Percentiles rank a stretch among this genome's conserved stretches.
Conservation (phyloP, 2,329 filamentous ascomycete species). For the Orbilia oligospora region DNA sequence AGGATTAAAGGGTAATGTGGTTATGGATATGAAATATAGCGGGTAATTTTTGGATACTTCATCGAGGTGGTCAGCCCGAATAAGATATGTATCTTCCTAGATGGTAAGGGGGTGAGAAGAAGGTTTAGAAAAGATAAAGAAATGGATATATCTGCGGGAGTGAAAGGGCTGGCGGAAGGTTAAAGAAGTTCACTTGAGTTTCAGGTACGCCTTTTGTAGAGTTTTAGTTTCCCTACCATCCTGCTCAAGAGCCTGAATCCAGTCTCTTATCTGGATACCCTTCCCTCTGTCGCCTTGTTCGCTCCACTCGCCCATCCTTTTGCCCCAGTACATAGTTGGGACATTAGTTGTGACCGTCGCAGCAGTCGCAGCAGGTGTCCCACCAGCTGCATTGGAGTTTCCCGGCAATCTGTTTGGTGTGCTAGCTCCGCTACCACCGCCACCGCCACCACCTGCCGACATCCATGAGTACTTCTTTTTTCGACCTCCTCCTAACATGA, state of each 20-base stretch:
- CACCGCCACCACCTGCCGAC: constrained; percentile 58
- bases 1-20: not conserved
- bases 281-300: constrained; percentile 64
- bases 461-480: constrained; percentile 65
- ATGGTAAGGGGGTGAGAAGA: not conserved
- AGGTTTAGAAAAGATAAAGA: not conserved
- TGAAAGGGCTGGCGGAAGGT: no score
- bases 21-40: not conserved
- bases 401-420: constrained; percentile 43
- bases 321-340: constrained; percentile 62
- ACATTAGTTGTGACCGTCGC: constrained; percentile 43
- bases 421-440: constrained; percentile 58
- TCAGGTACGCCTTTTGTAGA: constrained; percentile 63
- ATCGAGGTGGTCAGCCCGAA: not conserved
- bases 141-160: not conserved
- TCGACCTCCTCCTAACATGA: constrained; percentile 64
- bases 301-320: constrained; percentile 64
- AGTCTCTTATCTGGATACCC: constrained; percentile 63
- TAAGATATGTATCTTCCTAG: constrained; percentile 11
- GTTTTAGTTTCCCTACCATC: constrained; percentile 63
- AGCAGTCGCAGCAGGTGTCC: constrained; percentile 45
- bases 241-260: constrained; percentile 63
- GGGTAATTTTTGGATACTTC: not conserved
- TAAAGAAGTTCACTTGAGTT: constrained; percentile 62
- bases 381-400: constrained; percentile 17